A percentile compares a stretch with the other conserved stretches of the same genome.
Evolutionary conservation across 31 red algal genomes (phyloP).

Genomic region (Odonthalia washingtoniensis): DNA sequence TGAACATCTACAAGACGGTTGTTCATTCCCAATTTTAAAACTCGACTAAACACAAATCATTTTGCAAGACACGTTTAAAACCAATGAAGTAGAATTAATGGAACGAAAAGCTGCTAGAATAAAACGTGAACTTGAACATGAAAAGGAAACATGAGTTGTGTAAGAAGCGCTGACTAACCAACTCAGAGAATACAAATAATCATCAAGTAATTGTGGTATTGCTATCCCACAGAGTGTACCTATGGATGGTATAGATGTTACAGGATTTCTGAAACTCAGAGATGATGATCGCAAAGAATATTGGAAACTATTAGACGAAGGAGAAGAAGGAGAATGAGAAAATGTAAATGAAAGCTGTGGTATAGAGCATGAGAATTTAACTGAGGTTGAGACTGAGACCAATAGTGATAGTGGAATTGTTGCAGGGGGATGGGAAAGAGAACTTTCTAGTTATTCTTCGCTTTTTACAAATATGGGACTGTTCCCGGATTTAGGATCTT

Average conservation of each 20-base stretch:
- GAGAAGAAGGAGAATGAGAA: no score
- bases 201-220: no score
- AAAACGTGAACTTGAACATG: conserved; percentile 8
- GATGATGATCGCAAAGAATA: no score
- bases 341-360: neutral
- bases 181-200: conserved; percentile 38
- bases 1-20: conserved; percentile 66
- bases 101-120: conserved; percentile 28
- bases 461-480: conserved; percentile 58
- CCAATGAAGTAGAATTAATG: conserved; percentile 32
- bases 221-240: no score
- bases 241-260: no score
- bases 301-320: no score
- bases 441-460: conserved; percentile 50
- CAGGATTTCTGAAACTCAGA: no score
- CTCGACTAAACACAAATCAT: conserved; percentile 29
- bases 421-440: conserved; percentile 17
- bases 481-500: conserved; percentile 40
- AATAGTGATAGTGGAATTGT: neutral
- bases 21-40: conserved; percentile 70
- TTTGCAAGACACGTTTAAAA: conserved; percentile 27
- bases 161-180: neutral
- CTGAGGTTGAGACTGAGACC: neutral
- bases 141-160: conserved; percentile 14
- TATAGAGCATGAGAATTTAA: neutral